phyloP scores from a whole-genome alignment of 225 moss, liverwort and hornwort species.

The Takakia lepidozioides region DNA sequence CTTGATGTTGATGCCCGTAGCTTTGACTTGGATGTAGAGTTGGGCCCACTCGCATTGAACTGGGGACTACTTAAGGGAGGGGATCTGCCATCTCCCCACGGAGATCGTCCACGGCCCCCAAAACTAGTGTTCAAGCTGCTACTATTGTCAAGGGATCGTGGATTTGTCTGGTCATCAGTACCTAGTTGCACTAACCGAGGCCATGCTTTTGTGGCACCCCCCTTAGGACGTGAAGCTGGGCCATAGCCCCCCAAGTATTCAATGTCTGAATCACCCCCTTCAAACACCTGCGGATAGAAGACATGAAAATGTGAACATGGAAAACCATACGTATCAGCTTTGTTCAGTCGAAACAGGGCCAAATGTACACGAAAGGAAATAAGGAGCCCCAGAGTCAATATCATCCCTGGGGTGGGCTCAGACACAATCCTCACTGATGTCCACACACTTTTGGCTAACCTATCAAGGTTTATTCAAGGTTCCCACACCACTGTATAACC shows the following conservation, averaged over 20 bases:
- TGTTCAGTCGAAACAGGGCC: no score
- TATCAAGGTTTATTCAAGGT: background rate
- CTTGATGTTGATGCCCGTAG: constrained; percentile 50
- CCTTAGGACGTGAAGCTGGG: constrained; percentile 42
- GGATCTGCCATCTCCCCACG: constrained; percentile 70
- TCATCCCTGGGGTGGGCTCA: background rate
- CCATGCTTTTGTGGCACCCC: constrained; percentile 53
- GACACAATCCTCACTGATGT: background rate
- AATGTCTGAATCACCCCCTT: constrained; percentile 85
- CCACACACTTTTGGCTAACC: background rate
- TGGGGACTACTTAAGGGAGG: constrained; percentile 60
- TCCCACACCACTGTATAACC: no score
- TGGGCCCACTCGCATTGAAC: constrained; percentile 42
- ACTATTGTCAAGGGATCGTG: constrained; percentile 56
- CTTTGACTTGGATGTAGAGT: constrained; percentile 37
- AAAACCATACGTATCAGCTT: background rate
- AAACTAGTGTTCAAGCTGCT: constrained; percentile 31
- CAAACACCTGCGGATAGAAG: constrained; percentile 53
- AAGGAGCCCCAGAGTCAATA: background rate
- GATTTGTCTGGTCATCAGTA: constrained; percentile 51
- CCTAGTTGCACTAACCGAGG: constrained; percentile 47
- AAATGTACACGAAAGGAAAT: background rate
- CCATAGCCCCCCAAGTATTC: constrained; percentile 64
- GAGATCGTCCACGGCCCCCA: constrained; percentile 38
- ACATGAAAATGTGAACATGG: background rate